phyloP scores from a whole-genome alignment of 768 basidiomycete genomes.

The Crassisporium funariophilum region DNA sequence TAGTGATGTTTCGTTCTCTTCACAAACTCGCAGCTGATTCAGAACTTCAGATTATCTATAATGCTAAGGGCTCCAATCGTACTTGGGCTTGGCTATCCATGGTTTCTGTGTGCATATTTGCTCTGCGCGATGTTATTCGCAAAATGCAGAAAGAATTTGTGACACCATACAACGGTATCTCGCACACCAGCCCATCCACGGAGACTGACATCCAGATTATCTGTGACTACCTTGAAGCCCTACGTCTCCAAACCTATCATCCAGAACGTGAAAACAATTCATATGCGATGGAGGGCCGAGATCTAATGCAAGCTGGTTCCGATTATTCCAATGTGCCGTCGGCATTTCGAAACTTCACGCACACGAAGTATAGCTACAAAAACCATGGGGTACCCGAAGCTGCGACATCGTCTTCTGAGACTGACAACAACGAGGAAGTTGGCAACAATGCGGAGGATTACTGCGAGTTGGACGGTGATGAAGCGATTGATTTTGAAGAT shows the following conservation, averaged over 20 bases:
- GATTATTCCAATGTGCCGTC: constrained; percentile 8
- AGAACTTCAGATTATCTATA: constrained; percentile 14
- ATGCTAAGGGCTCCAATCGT: constrained; percentile 17
- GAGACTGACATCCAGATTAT: constrained; percentile 7
- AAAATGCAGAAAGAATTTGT: constrained; percentile 11
- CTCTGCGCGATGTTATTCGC: constrained; percentile 16
- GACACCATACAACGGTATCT: constrained; percentile 16
- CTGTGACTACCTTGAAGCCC: constrained; percentile 8
- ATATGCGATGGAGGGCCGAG: background rate
- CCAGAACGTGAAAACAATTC: constrained; percentile 7
- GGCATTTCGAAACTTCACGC: constrained; percentile 11
- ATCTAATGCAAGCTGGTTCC: constrained; percentile 10
- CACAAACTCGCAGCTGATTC: background rate
- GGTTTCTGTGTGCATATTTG: constrained; percentile 19
- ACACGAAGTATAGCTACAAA: background rate
- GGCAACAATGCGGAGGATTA: background rate
- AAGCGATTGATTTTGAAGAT: background rate
- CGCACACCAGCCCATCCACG: constrained; percentile 15
- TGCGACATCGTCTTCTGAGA: too few relatives aligned
- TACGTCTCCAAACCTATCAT: constrained; percentile 4
- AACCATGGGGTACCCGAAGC: too few relatives aligned
- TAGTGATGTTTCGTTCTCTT: background rate
- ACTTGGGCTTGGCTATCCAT: constrained; percentile 19
- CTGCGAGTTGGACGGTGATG: background rate
- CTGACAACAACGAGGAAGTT: background rate